Percentiles rank a stretch among this genome's conserved stretches.
These are phyloP conservation scores for Schizonepeta tenuifolia DNA, from an alignment of 257 asterid species.

Conservation along the genomic window DNA sequence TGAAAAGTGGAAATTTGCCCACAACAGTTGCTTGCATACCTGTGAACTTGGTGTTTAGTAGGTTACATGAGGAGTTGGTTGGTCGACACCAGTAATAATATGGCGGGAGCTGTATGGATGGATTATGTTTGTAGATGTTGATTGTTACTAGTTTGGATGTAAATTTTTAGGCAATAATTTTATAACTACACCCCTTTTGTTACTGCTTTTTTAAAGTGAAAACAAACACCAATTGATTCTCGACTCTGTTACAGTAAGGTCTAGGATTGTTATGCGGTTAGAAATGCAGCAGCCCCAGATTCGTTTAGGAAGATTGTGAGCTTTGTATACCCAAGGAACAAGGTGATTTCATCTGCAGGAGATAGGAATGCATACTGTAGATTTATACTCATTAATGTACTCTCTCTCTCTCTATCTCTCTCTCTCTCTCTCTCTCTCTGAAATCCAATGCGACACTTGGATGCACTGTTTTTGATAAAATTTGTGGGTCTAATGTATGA, in stretches of 20 bases:
- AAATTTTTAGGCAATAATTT: conserved; percentile 66
- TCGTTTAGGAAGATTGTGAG: conserved; percentile 41
- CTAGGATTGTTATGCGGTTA: conserved; percentile 28
- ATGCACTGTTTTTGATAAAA: no score
- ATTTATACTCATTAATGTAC: conserved; percentile 40
- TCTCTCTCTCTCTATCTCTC: background rate
- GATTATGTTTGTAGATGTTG: conserved; percentile 39
- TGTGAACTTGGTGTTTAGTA: conserved; percentile 88
- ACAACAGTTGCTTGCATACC: conserved; percentile 85
- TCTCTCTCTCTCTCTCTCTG: background rate
- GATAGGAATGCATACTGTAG: conserved; percentile 43
- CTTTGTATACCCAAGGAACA: conserved; percentile 33
- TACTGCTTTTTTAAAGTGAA: background rate
- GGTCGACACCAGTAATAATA: conserved; percentile 65
- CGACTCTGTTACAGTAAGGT: conserved; percentile 19
- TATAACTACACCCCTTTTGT: conserved; percentile 24
- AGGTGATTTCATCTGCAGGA: conserved; percentile 37
- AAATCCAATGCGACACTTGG: no score
- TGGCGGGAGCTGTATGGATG: conserved; percentile 1
- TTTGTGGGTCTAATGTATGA: no score
- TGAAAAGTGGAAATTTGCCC: conserved; percentile 53
- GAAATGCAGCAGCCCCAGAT: conserved; percentile 30
- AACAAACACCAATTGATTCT: conserved; percentile 33
- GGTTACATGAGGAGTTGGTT: conserved; percentile 83
- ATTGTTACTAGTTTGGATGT: conserved; percentile 54